Evolutionary conservation across 768 basidiomycete genomes (phyloP), one percentile per base, ranked within the genome.

Genomic region (Holtermannia corniformis): DNA sequence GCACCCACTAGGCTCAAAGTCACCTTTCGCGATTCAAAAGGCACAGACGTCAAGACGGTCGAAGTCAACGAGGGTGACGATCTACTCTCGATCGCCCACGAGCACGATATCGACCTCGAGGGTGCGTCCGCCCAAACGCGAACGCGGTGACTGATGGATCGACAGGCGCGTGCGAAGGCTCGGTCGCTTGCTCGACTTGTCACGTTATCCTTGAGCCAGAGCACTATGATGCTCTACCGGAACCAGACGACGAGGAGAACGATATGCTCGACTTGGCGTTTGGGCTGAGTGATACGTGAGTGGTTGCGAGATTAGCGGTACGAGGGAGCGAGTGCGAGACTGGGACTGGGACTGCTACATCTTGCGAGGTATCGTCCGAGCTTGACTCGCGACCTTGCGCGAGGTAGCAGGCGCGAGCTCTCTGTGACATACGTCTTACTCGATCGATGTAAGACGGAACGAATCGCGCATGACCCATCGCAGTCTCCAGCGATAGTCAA

Each of bases 191-290:
- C 68, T 96, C 93, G 13, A 99, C 93, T 20, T 99, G 93, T 71
- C 93, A 99, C 70, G 81, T 97, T 51, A 88, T 99, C 53, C 77
- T 92, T 50, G 77, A 82, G 22, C 79, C 79, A 20, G 83, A 90
- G 64, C 78, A 83, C 55, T 96, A 91, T 69, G 87, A 96, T 71
- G 70, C 79, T 44, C 78, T 97, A 2, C 85, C 87, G 1, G 93
- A 97, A 65, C 92, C 93, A 3, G 86, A 86, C 51, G 93, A 97
- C 60, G 93, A 99, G 67, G 93, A 99, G 75, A 99, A 96, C 64
- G 92, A 73, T 51, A 73, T 72, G 73, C 80, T 99, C 37, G 93
- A 96, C 72, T 87, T 97, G 79, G 93, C 93, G 3, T 97, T 96
- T 63, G 95, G 89, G 0, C 77, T 97, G 49, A 92, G 90, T 0